Conservation (phyloP, 2,329 filamentous ascomycete species). For the Trichoderma sp. region DNA sequence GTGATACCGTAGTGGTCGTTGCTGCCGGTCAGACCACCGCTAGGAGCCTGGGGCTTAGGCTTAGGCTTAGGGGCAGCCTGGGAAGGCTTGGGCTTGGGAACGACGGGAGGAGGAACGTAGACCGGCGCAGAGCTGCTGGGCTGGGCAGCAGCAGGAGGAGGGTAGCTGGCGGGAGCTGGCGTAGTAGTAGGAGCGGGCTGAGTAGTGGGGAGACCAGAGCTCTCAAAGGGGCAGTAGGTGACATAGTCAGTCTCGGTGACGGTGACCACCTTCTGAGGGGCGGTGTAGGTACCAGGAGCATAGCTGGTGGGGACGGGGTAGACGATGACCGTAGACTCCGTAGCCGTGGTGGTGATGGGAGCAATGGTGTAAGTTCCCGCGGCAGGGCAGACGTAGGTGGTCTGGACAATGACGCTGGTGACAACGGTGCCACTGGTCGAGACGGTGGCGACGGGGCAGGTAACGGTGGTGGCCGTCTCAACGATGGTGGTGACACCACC, state of each 20-base stretch:
- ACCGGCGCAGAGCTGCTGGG: neutral
- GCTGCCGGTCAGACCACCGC: constrained; percentile 42
- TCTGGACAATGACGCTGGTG: constrained; percentile 68
- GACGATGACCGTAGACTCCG: constrained; percentile 57
- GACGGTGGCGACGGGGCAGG: constrained; percentile 69
- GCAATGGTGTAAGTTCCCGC: constrained; percentile 76
- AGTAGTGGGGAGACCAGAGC: constrained; percentile 41
- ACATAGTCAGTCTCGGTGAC: constrained; percentile 68
- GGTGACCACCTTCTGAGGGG: constrained; percentile 66
- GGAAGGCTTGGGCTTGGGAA: constrained; percentile 14
- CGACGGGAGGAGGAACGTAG: constrained; percentile 22
- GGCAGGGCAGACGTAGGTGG: constrained; percentile 71
- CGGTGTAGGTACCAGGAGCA: constrained; percentile 72
- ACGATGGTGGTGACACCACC: constrained; percentile 75
- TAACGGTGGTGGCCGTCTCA: constrained; percentile 64
- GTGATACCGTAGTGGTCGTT: constrained; percentile 71
- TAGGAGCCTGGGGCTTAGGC: constrained; percentile 31
- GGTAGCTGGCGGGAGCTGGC: constrained; percentile 27
- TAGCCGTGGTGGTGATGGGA: constrained; percentile 63
- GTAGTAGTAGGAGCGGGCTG: constrained; percentile 35
- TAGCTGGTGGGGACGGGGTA: constrained; percentile 67
- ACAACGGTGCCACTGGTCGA: constrained; percentile 58
- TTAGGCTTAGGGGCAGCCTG: constrained; percentile 28
- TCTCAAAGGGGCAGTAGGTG: constrained; percentile 69
- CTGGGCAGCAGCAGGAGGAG: constrained; percentile 15